Evolutionary conservation across 306 rosid genomes (phyloP).

Genomic region (Cucumis melo): DNA sequence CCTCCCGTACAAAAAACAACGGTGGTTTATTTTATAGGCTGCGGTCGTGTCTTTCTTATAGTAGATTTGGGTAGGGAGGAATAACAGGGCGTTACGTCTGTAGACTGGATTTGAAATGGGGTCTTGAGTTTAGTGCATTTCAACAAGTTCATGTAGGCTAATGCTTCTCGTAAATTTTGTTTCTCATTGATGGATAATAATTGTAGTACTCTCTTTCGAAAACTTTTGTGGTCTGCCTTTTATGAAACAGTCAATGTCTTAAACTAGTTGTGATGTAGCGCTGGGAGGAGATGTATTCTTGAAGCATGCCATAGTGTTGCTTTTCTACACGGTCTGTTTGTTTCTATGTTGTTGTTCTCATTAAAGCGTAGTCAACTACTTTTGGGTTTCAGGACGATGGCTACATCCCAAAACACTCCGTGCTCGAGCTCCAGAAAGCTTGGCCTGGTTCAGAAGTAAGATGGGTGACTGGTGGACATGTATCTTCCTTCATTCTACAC

Average conservation of each 20-base stretch:
- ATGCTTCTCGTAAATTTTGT: neutral
- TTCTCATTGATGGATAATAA: neutral
- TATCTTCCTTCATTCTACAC: constrained; percentile 89
- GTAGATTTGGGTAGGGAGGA: neutral
- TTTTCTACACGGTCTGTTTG: neutral
- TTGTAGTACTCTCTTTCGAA: neutral
- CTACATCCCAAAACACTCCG: constrained; percentile 76
- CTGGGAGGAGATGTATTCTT: neutral
- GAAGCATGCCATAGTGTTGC: neutral
- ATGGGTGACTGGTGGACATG: constrained; percentile 97
- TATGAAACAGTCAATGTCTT: neutral
- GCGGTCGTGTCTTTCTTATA: neutral
- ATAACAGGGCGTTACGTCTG: neutral
- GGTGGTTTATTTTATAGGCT: too few species aligned
- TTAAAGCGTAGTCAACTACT: neutral
- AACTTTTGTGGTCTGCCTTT: neutral
- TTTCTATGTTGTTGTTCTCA: neutral
- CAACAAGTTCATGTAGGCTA: neutral
- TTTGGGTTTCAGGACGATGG: constrained; percentile 66
- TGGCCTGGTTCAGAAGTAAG: constrained; percentile 98
- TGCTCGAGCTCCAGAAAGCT: constrained; percentile 77
- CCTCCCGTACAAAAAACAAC: too few species aligned
- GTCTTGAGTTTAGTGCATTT: neutral
- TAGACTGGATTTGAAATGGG: neutral
- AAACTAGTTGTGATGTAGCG: neutral